Percentiles rank a stretch among this genome's conserved stretches.
Conservation (phyloP, 2,329 filamentous ascomycete genomes). For the Plenodomus biglobosus region DNA sequence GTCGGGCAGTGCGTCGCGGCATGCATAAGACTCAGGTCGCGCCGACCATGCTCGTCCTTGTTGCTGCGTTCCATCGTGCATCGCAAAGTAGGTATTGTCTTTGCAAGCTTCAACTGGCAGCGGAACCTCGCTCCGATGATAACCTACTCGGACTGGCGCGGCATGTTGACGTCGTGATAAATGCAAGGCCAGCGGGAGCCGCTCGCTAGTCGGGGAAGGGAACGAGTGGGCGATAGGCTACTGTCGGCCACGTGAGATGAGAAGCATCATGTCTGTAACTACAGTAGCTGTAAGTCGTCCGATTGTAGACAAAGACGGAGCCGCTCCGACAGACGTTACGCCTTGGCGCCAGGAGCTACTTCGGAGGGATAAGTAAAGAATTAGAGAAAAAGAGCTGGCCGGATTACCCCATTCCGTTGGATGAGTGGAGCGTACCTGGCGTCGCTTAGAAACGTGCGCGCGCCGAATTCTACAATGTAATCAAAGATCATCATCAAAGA, state of each 20-base stretch:
- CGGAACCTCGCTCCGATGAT: background rate
- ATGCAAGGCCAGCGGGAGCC: background rate
- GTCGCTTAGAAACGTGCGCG: no score
- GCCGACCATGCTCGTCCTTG: background rate
- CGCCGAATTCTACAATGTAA: no score
- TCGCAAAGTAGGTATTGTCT: background rate
- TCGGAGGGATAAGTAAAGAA: background rate
- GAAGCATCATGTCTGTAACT: background rate
- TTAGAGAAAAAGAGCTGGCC: background rate
- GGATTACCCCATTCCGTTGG: background rate
- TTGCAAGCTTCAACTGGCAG: background rate
- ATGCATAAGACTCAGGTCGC: background rate
- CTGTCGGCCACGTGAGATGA: background rate
- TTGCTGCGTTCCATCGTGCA: background rate
- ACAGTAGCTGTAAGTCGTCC: no score
- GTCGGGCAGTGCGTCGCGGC: background rate
- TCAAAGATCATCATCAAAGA: no score
- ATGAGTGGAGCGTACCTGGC: background rate
- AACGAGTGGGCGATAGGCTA: conserved; percentile 1
- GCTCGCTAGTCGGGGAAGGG: background rate
- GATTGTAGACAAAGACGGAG: background rate
- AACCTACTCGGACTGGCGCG: background rate
- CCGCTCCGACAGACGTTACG: background rate
- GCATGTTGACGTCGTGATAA: background rate
- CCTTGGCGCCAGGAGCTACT: background rate